Base-by-base conservation (phyloP, 2,329 filamentous ascomycete genomes). In the Arthrobotrys sphaeroides region DNA sequence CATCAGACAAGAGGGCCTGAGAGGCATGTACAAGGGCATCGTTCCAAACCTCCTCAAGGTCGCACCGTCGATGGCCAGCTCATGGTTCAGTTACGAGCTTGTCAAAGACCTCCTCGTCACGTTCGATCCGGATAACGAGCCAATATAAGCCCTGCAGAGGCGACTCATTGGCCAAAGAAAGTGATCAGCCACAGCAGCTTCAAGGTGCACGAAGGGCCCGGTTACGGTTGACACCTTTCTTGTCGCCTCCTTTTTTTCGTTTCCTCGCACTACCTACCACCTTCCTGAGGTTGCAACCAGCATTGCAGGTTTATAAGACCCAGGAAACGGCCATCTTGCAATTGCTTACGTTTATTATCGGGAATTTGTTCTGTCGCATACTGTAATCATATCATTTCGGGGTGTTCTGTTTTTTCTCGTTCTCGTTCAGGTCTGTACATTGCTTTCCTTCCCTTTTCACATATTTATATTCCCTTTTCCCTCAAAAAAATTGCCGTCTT, bases 31-130 rank as follows among this genome's bases (percentile, higher is more conserved):
- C 86, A 99, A 98, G 83, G 95, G 95, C 67, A 94, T 99, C 78
- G 89, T 94, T 13, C 95, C 95, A 0, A 99, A 99, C 81, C 85
- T 99, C 20, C 87, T 99, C 76, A 99, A 99, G 83, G 95, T 99
- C 13, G 94, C 95, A 5, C 95, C 95, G 2, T 98, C 94, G 82
- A 99, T 99, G 94, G 95, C 95, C 13, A 96, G 93, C 79, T 97
- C 92, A 83, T 99, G 95, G 94, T 88, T 98, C 76, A 97, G 94
- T 83, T 99, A 96, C 82, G 95, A 99, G 84, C 85, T 98, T 82
- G 94, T 92, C 6, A 88, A 95, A 78, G 95, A 99, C 83, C 91
- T 96, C 81, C 84, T 98, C 42, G 85, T 96, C 69, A 85, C 84
- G 18, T 82, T 93, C 28, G 87, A 86, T 73, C 83, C 85, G 6